Percentiles rank a stretch among this genome's conserved stretches.
Evolutionary conservation across 192 early-diverging fungal species (phyloP).

Genomic region (Obelidium mucronatum): DNA sequence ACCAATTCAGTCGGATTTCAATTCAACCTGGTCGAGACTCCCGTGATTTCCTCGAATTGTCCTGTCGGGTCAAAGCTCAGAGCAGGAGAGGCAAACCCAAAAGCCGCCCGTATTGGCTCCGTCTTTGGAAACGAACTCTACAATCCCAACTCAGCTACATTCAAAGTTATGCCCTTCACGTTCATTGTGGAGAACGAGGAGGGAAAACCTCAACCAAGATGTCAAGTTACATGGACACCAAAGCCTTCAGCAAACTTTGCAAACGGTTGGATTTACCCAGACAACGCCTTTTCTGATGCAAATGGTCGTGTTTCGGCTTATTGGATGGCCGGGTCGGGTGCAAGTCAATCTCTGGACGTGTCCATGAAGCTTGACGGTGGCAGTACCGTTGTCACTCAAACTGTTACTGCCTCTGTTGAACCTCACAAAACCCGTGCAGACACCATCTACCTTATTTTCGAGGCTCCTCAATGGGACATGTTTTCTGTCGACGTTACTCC

Average conservation of each 20-base stretch:
- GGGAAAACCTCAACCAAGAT: neutral
- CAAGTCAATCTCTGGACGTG: neutral
- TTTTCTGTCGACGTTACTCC: constrained; percentile 1
- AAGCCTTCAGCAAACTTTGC: neutral
- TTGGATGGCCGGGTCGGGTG: constrained; percentile 2
- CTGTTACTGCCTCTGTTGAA: neutral
- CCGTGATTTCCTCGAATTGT: neutral
- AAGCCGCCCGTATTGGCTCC: neutral
- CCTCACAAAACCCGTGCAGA: constrained; percentile 13
- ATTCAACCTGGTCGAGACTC: neutral
- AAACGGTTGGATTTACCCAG: constrained; percentile 5
- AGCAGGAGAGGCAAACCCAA: neutral
- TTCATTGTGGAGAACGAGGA: neutral
- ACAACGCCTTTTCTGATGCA: neutral
- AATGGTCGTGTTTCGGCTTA: neutral
- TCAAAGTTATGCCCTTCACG: neutral
- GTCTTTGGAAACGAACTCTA: constrained; percentile 15
- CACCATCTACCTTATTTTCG: constrained; percentile 9
- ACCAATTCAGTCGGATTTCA: neutral
- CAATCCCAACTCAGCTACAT: neutral
- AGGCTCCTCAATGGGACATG: constrained; percentile 4
- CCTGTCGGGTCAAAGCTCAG: neutral
- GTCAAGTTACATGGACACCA: constrained; percentile 1
- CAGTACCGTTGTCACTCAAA: neutral
- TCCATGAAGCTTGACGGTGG: neutral